Percentiles rank a stretch among this genome's conserved stretches.
Conservation (phyloP, 2,329 filamentous ascomycete species). For the Epichloe scottii region DNA sequence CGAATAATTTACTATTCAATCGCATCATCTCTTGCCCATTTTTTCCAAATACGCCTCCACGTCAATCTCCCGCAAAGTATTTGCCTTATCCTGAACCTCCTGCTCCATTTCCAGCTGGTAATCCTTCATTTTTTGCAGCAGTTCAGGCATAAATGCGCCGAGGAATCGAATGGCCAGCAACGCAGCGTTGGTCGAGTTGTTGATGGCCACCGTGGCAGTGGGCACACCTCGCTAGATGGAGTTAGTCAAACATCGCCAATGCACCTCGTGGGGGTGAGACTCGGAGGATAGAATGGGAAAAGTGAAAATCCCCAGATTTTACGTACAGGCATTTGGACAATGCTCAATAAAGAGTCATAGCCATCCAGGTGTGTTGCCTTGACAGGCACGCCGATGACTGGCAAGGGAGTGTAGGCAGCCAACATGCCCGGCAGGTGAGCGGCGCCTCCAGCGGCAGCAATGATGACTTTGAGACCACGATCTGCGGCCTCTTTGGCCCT, state of each 20-base stretch:
- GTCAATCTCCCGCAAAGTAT: conserved; percentile 40
- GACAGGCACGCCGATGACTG: conserved; percentile 67
- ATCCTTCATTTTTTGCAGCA: conserved; percentile 43
- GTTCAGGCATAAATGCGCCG: conserved; percentile 41
- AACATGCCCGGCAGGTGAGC: conserved; percentile 67
- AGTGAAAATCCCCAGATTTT: neutral
- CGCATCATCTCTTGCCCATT: conserved; percentile 16
- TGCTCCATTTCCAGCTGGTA: conserved; percentile 52
- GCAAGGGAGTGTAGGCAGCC: conserved; percentile 56
- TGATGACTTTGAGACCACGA: conserved; percentile 59
- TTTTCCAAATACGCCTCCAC: conserved; percentile 40
- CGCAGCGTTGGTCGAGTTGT: conserved; percentile 68
- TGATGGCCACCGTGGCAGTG: conserved; percentile 65
- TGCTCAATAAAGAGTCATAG: conserved; percentile 57
- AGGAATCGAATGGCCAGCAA: conserved; percentile 59
- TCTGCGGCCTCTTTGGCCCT: conserved; percentile 51
- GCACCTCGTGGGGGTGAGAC: neutral
- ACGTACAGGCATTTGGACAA: conserved; percentile 64
- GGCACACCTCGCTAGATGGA: conserved; percentile 45
- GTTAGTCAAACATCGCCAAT: conserved; percentile 15
- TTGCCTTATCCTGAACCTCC: conserved; percentile 53
- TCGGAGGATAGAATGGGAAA: neutral
- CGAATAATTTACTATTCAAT: no score
- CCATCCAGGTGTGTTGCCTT: conserved; percentile 63
- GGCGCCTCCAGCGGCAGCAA: conserved; percentile 63